Base-by-base conservation (phyloP, 352 stramenopile species). In the Globisporangium takayamanum region DNA sequence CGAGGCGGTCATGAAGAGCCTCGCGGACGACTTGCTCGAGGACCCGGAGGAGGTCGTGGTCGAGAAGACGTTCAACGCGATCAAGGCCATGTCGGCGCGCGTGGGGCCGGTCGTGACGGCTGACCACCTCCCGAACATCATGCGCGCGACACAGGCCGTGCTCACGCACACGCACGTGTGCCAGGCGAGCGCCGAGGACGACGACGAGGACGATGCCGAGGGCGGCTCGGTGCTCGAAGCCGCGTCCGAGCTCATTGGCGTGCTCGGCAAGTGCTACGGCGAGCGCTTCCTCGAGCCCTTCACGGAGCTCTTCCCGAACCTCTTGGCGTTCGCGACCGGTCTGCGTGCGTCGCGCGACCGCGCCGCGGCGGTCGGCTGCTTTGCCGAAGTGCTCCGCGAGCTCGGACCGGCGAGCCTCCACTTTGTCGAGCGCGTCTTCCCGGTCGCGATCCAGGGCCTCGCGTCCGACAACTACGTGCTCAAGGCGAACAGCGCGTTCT, bases 61-160 rank as follows among this genome's bases (percentile, higher is more conserved):
- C 55, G 94, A 97, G 76, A 97, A 97, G 67, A 87, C 96, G 1
- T 95, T 98, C 60, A 97, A 94, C 53, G 94, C 95, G 18, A 83
- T 99, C 53, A 97, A 97, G 67, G 86, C 96, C 57, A 96, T 99
- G 81, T 97, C 94, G 50, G 89, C 94, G 37, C 92, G 97, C 57
- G 87, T 97, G 33, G 95, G 93, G 18, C 76, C 87, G 5, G 80
- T 92, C 20, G 97, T 98, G 55, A 91, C 82, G 18, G 87, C 94
- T 57, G 87, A 96, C 36, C 83, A 96, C 78, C 82, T 67, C 59
- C 78, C 84, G 22, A 62, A 80, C 46, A 79, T 94, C 46, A 88
- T 95, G 69, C 80, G 89, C 56, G 76, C 94, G 16, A 78, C 97
- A 0, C 80, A 96, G 58, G 84, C 88, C 30, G 84, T 97, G 55